These are phyloP conservation scores for Trametes sanguinea DNA, from an alignment of 768 basidiomycete species.

Conservation along the genomic window DNA sequence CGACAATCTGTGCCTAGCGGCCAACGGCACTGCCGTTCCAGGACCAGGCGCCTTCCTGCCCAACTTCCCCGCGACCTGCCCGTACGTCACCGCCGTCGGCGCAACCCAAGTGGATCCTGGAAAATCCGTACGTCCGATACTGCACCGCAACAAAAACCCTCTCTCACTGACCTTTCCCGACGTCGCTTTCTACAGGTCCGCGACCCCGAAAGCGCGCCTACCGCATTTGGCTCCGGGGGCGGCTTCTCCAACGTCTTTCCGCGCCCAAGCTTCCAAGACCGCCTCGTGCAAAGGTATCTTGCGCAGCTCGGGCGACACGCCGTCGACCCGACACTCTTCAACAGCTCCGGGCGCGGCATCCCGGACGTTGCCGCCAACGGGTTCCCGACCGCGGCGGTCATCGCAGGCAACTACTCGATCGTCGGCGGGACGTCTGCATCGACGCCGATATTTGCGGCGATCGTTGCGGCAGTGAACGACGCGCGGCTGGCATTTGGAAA, in stretches of 20 bases:
- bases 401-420: conserved; percentile 9
- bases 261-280: conserved; percentile 38
- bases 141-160: too few relatives aligned
- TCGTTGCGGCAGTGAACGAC: conserved; percentile 56
- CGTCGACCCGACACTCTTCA: conserved; percentile 26
- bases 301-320: conserved; percentile 23
- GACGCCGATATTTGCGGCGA: conserved; percentile 59
- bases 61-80: conserved; percentile 46
- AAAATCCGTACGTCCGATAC: conserved; percentile 22
- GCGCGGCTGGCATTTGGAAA: conserved; percentile 30
- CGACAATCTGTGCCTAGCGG: conserved; percentile 33
- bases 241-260: conserved; percentile 45
- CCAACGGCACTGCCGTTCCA: conserved; percentile 19
- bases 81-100: conserved; percentile 42
- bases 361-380: conserved; percentile 39
- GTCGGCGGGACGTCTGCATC: conserved; percentile 56
- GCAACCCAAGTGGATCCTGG: conserved; percentile 39
- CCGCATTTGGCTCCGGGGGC: conserved; percentile 36
- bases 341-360: conserved; percentile 29
- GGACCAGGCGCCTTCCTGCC: conserved; percentile 41
- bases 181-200: conserved; percentile 12
- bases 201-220: conserved; percentile 36
- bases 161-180: background rate
- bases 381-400: conserved; percentile 15
- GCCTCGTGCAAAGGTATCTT: conserved; percentile 33